These are phyloP conservation scores for Jimgerdemannia flammicorona DNA, from an alignment of 192 early-diverging fungal species.

Conservation along the genomic window DNA sequence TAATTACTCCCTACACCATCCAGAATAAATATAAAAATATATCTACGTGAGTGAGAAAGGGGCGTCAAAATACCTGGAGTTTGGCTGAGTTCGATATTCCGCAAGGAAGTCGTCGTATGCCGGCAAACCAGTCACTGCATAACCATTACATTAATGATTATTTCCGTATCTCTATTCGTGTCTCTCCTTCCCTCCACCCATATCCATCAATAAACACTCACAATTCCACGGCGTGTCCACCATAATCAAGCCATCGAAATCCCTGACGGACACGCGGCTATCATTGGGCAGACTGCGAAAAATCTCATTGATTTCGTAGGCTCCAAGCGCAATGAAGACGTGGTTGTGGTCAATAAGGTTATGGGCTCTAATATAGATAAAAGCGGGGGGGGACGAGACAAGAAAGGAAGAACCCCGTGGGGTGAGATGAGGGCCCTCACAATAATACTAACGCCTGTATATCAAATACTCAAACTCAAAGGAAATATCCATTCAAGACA, in stretches of 20 bases:
- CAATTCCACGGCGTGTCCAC: background rate
- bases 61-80: background rate
- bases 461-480: no score
- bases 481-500: no score
- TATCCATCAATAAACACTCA: background rate
- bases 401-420: no score
- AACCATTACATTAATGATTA: background rate
- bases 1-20: background rate
- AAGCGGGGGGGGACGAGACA: no score
- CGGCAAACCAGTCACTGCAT: background rate
- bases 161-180: background rate
- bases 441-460: no score
- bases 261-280: background rate
- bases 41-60: background rate
- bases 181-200: background rate
- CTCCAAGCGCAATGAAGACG: background rate
- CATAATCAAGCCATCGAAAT: background rate
- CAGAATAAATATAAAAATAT: background rate
- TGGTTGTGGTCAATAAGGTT: no score
- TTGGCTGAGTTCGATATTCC: background rate
- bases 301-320: background rate
- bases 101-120: background rate
- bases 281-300: background rate
- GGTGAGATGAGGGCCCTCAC: no score
- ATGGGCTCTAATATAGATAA: no score